phyloP scores from a whole-genome alignment of 345 rosid genomes.

The Eutrema japonicum region DNA sequence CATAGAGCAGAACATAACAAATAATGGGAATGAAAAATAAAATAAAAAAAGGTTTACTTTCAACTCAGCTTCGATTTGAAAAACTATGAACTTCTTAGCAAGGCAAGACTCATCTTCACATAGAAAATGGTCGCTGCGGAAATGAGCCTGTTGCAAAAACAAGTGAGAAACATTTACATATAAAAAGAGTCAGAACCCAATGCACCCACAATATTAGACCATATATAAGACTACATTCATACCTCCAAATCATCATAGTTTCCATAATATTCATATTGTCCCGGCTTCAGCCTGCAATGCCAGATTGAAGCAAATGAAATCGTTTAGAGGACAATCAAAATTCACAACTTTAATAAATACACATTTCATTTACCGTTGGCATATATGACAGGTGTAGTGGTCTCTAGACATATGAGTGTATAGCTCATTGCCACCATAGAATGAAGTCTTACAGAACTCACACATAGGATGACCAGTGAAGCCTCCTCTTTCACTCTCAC shows the following conservation, averaged over 20 bases:
- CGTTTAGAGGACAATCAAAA: constrained; percentile 11
- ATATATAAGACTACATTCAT: neutral
- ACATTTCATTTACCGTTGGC: constrained; percentile 70
- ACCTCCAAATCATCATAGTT: constrained; percentile 89
- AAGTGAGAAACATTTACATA: neutral
- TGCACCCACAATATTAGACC: constrained; percentile 3
- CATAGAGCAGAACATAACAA: constrained; percentile 23
- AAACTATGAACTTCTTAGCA: constrained; percentile 81
- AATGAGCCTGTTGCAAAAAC: constrained; percentile 67
- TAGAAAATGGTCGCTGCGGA: constrained; percentile 76
- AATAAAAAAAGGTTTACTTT: constrained; percentile 54
- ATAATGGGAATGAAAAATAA: neutral
- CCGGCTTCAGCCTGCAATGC: constrained; percentile 77
- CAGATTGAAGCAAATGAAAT: constrained; percentile 3
- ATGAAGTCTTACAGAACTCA: constrained; percentile 75
- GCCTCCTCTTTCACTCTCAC: constrained; percentile 92
- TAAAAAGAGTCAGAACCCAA: neutral
- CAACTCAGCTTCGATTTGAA: constrained; percentile 79
- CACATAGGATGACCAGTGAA: constrained; percentile 89
- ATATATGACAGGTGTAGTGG: constrained; percentile 87
- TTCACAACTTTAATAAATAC: neutral
- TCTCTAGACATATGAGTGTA: constrained; percentile 87
- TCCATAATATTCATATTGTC: constrained; percentile 78
- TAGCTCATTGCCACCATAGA: constrained; percentile 88
- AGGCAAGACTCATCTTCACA: constrained; percentile 95